These are phyloP conservation scores for Phytophthora ohioensis DNA, from an alignment of 352 stramenopile species.

Conservation along the genomic window DNA sequence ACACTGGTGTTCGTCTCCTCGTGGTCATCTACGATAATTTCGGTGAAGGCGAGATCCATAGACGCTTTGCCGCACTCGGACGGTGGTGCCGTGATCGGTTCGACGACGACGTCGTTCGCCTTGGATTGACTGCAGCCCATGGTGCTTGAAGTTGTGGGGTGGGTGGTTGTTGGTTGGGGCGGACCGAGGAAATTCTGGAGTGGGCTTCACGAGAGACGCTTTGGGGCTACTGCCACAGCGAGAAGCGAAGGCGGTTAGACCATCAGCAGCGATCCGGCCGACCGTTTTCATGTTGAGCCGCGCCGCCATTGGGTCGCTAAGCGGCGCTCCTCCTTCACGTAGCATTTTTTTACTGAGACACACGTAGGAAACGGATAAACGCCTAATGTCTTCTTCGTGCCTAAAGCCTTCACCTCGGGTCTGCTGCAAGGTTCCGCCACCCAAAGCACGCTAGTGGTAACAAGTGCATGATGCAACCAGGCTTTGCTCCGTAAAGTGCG, in stretches of 20 bases:
- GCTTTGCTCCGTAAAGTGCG: background rate
- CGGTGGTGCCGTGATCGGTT: slow-evolving; percentile 35
- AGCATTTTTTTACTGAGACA: slow-evolving; percentile 32
- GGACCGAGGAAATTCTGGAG: slow-evolving; percentile 37
- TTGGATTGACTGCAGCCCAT: slow-evolving; percentile 81
- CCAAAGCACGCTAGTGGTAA: too few species aligned
- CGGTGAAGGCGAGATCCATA: slow-evolving; percentile 39
- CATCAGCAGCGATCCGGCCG: slow-evolving; percentile 8
- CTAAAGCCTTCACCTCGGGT: background rate
- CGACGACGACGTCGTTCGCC: slow-evolving; percentile 55
- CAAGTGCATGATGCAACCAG: background rate
- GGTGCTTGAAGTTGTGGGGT: slow-evolving; percentile 6
- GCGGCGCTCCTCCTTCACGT: slow-evolving; percentile 22
- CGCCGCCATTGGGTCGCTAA: slow-evolving; percentile 21
- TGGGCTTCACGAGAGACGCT: slow-evolving; percentile 13
- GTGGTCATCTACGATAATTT: slow-evolving; percentile 42
- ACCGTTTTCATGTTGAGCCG: background rate
- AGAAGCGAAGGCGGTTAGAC: background rate
- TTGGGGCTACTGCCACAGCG: background rate
- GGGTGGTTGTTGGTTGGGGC: slow-evolving; percentile 7
- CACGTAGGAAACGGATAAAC: slow-evolving; percentile 10
- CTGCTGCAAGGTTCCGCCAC: too few species aligned
- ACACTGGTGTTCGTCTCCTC: slow-evolving; percentile 32
- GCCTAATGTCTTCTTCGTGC: background rate
- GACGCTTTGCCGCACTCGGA: slow-evolving; percentile 40